A percentile compares a stretch with the other conserved stretches of the same genome.
Conservation (phyloP, 2,329 filamentous ascomycete species). For the Trichoderma sp. region DNA sequence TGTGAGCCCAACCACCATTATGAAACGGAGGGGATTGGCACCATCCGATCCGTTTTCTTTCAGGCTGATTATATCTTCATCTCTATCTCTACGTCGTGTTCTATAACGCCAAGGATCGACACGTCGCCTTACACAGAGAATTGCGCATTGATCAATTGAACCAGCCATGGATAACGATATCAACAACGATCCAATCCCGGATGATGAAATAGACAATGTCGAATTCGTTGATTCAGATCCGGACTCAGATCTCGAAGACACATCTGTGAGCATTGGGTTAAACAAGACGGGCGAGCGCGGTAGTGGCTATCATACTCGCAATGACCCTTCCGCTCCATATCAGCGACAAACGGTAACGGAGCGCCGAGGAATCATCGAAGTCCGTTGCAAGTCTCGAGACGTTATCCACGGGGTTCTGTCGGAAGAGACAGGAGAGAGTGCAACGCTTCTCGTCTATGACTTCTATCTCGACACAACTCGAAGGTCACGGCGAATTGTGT, state of each 20-base stretch:
- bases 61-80: not conserved
- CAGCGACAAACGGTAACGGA: slow-evolving; percentile 27
- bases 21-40: not conserved
- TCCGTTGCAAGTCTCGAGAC: slow-evolving; percentile 30
- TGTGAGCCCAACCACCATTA: not conserved
- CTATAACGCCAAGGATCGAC: not conserved
- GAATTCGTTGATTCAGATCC: slow-evolving; percentile 1
- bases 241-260: slow-evolving; percentile 25
- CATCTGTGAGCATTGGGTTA: slow-evolving; percentile 25
- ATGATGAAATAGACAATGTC: slow-evolving; percentile 2
- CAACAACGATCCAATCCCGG: not conserved
- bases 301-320: slow-evolving; percentile 29
- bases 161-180: not conserved
- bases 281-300: slow-evolving; percentile 24
- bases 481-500: slow-evolving; percentile 28
- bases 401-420: slow-evolving; percentile 30
- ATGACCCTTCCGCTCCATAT: slow-evolving; percentile 27
- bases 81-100: not conserved
- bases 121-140: not conserved
- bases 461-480: slow-evolving; percentile 31
- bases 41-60: not conserved
- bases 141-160: too few species aligned
- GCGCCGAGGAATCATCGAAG: slow-evolving; percentile 30
- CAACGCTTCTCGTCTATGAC: slow-evolving; percentile 30
- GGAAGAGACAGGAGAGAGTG: slow-evolving; percentile 25